A percentile compares a stretch with the other conserved stretches of the same genome.
Conservation (phyloP, 2,329 filamentous ascomycete species). For the Clarireedia homoeocarpa region DNA sequence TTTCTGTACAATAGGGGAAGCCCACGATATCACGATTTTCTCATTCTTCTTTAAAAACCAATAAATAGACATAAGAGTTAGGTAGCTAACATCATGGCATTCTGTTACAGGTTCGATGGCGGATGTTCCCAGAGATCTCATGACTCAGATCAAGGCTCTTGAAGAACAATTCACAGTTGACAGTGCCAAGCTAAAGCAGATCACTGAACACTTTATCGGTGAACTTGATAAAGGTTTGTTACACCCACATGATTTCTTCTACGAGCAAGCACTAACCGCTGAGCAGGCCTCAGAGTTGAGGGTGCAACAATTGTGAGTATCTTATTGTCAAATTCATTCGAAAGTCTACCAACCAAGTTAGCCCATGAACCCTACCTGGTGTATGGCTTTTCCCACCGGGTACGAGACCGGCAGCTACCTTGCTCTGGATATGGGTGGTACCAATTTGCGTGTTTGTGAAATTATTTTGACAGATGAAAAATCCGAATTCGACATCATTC, state of each 20-base stretch:
- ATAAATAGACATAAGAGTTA: neutral
- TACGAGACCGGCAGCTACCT: constrained; percentile 82
- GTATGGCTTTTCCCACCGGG: constrained; percentile 81
- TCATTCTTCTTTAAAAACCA: too few species aligned
- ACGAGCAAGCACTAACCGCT: constrained; percentile 8
- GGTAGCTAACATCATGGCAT: constrained; percentile 14
- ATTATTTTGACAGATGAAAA: constrained; percentile 81
- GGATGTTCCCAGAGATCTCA: constrained; percentile 80
- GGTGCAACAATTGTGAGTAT: constrained; percentile 81
- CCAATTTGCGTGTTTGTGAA: constrained; percentile 90
- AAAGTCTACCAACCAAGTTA: constrained; percentile 32
- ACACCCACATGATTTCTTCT: neutral
- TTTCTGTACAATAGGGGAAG: too few species aligned
- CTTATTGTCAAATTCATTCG: constrained; percentile 17
- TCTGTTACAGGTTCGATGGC: constrained; percentile 67
- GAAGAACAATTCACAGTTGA: constrained; percentile 80
- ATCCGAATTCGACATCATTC: constrained; percentile 88
- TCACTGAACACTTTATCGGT: constrained; percentile 80
- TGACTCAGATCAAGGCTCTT: constrained; percentile 71
- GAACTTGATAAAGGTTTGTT: constrained; percentile 77
- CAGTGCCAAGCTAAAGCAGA: constrained; percentile 73
- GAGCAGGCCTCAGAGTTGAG: constrained; percentile 68
- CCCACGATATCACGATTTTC: too few species aligned
- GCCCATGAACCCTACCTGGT: constrained; percentile 98
- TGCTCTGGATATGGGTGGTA: constrained; percentile 92